These are phyloP conservation scores for Irpex lacteus DNA, from an alignment of 1,284 basidiomycete genomes.

Conservation along the genomic window DNA sequence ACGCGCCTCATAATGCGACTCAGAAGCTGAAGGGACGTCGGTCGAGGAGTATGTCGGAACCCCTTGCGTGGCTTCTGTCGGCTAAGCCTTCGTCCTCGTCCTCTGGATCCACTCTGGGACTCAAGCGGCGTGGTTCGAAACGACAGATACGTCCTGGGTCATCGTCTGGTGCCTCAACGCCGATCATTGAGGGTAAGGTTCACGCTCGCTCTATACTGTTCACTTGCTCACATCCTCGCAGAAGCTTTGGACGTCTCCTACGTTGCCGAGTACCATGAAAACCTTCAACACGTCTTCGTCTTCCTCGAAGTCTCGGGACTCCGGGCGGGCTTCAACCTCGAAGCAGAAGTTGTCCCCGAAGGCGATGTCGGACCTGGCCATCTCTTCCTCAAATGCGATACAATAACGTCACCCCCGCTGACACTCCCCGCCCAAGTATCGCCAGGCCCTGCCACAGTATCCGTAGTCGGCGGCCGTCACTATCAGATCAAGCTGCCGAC, in stretches of 20 bases:
- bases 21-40: constrained; percentile 35
- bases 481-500: constrained; percentile 68
- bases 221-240: neutral
- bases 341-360: constrained; percentile 56
- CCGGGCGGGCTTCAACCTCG: constrained; percentile 46
- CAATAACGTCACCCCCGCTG: constrained; percentile 55
- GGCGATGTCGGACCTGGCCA: constrained; percentile 34
- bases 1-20: constrained; percentile 14
- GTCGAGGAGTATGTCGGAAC: constrained; percentile 66
- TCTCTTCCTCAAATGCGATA: constrained; percentile 60
- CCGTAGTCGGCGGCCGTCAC: constrained; percentile 28
- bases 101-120: constrained; percentile 14
- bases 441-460: constrained; percentile 60
- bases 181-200: constrained; percentile 2
- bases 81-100: constrained; percentile 22
- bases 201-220: neutral
- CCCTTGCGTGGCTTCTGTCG: constrained; percentile 62
- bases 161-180: neutral
- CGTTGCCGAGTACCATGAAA: constrained; percentile 84
- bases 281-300: constrained; percentile 70
- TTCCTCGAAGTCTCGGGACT: constrained; percentile 55
- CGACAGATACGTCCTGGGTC: neutral
- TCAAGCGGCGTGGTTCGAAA: constrained; percentile 2
- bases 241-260: constrained; percentile 56
- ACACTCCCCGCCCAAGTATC: constrained; percentile 62